phyloP scores from a whole-genome alignment of 176 grass and related monocot genomes.

The barley (Hordeum vulgare) region DNA sequence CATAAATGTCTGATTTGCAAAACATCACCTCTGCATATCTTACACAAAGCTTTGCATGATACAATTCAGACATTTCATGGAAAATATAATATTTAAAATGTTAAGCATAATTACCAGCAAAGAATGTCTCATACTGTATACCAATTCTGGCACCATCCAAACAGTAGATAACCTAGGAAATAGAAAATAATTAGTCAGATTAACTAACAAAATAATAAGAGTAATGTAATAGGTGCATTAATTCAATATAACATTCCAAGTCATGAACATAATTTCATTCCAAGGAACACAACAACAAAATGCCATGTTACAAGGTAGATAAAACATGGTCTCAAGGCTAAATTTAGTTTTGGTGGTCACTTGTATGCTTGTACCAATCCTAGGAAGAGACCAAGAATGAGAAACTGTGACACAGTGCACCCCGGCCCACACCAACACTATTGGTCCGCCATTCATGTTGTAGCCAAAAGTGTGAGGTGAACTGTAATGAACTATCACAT shows the following conservation, averaged over 20 bases:
- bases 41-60: not conserved
- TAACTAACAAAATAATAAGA: conserved; percentile 6
- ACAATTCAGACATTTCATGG: not conserved
- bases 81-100: conserved; percentile 20
- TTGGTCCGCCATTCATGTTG: not conserved
- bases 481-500: not conserved
- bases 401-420: not conserved
- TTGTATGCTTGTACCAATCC: not conserved
- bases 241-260: not conserved
- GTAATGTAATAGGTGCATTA: not conserved
- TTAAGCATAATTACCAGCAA: conserved; percentile 59
- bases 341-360: not conserved
- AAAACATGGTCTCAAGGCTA: not conserved
- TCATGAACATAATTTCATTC: conserved; percentile 4
- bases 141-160: conserved; percentile 88
- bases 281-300: conserved; percentile 9
- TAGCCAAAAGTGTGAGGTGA: not conserved
- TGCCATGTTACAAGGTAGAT: not conserved
- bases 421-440: not conserved
- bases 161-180: conserved; percentile 80
- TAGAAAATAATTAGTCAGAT: not conserved
- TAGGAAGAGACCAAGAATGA: conserved; percentile 3
- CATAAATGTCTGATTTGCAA: not conserved
- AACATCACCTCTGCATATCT: not conserved
- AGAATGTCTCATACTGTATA: conserved; percentile 90